Base-by-base conservation (phyloP, 208 protist genomes). In the Leishmania lainsoni region DNA sequence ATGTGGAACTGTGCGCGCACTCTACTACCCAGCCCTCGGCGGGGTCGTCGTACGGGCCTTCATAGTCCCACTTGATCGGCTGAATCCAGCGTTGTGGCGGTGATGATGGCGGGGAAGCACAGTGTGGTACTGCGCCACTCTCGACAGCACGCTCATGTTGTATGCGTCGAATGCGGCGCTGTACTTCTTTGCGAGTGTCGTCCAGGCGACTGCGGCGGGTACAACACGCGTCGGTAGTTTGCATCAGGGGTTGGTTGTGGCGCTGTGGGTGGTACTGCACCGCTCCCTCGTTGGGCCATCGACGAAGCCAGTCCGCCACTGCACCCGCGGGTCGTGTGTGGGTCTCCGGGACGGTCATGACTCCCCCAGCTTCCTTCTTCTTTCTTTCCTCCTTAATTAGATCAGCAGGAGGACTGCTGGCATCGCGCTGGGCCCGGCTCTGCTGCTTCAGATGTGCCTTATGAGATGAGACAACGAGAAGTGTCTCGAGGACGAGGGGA, bases 401-500 rank as follows among this genome's bases (percentile, higher is more conserved):
- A 79, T 9, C 59, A 9, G 54, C 58, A 61, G 35, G 52, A n/a
- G 32, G 20, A 14, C 52, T 59, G 42, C 45, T 17, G 35, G 32
- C 0, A 5, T 20, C 52, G 52, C 52, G 17, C 52, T 12, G 8
- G 16, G 52, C 52, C 8, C 52, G 16, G 17, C 51, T 39, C 42
- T 35, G 73, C 66, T 56, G 52, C 52, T 56, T 20, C 10, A 56
- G 52, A 20, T 56, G 52, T 22, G 20, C 52, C 52, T 56, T 56
- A 14, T 56, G 70, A 48, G 58, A 22, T 5, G 76, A 29, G 0
- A 42, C 9, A 8, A 85, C 14, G 32, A 88, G 68, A 0, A 94
- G 35, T 0, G 81, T 76, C 49, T 91, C 83, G 9, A 93, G 79
- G 48, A 89, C 83, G 42, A 95, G 85, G 20, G 89, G 88, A 6